A percentile compares a stretch with the other conserved stretches of the same genome.
phyloP scores from a whole-genome alignment of 306 rosid genomes.

The Nissolia schottii region DNA sequence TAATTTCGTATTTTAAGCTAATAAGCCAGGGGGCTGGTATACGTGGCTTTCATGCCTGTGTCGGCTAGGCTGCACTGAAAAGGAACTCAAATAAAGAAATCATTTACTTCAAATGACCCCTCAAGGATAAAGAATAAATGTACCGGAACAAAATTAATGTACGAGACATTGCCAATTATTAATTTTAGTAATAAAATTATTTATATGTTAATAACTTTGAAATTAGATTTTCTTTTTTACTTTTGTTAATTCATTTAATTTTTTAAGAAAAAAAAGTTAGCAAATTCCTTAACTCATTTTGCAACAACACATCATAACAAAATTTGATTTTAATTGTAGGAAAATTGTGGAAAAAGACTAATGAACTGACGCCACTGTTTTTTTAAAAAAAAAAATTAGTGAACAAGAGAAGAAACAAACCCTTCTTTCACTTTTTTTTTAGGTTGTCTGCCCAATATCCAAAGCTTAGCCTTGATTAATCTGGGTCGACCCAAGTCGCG shows the following conservation, averaged over 20 bases:
- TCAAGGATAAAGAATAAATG: not conserved
- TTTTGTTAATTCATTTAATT: too few relatives aligned
- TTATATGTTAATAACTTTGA: too few relatives aligned
- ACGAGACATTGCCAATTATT: not conserved
- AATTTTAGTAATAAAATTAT: not conserved
- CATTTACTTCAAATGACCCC: not conserved
- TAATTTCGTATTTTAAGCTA: not conserved
- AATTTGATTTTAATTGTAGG: too few relatives aligned
- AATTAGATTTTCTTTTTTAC: too few relatives aligned
- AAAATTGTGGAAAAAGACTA: not conserved
- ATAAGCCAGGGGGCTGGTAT: constrained; percentile 2
- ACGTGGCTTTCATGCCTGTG: constrained; percentile 21
- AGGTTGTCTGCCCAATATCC: too few relatives aligned
- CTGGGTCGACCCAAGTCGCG: too few relatives aligned
- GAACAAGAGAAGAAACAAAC: too few relatives aligned
- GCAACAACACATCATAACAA: too few relatives aligned
- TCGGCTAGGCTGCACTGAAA: constrained; percentile 10
- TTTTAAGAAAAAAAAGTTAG: too few relatives aligned
- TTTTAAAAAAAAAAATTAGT: too few relatives aligned
- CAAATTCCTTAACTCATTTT: too few relatives aligned
- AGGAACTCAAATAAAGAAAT: constrained; percentile 1
- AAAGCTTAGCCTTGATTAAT: too few relatives aligned
- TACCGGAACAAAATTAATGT: not conserved
- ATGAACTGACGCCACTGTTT: not conserved
- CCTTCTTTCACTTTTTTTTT: not conserved